Evolutionary conservation across 495 filamentous ascomycete genomes (phyloP).

Genomic region (Talaromyces trachyspermus): DNA sequence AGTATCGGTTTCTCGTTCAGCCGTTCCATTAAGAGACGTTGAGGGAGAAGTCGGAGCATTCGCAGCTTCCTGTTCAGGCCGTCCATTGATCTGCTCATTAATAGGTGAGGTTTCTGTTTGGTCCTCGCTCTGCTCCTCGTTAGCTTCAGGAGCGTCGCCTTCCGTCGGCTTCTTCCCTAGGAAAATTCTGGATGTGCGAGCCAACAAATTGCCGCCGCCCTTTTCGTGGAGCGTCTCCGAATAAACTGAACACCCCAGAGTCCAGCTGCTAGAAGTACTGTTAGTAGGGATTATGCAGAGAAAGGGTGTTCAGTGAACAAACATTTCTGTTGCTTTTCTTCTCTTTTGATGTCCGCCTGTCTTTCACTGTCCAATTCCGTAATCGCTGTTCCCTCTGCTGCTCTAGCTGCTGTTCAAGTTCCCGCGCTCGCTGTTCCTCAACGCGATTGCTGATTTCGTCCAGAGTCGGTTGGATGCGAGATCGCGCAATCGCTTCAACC

Average conservation of each 20-base stretch:
- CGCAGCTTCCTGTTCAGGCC: background rate
- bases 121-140: constrained; percentile 26
- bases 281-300: no score
- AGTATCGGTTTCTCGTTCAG: constrained; percentile 8
- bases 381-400: constrained; percentile 41
- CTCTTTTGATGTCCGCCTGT: constrained; percentile 43
- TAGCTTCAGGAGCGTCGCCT: constrained; percentile 18
- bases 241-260: no score
- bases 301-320: constrained; percentile 10
- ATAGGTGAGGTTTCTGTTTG: constrained; percentile 10
- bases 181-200: background rate
- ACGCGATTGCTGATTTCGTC: constrained; percentile 78
- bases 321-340: constrained; percentile 48
- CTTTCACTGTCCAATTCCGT: constrained; percentile 43
- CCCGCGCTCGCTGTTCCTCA: constrained; percentile 55
- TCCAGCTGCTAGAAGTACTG: no score
- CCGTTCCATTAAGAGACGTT: constrained; percentile 10
- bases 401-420: constrained; percentile 50
- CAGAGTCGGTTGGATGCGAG: constrained; percentile 79
- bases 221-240: background rate
- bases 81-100: background rate
- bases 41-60: background rate
- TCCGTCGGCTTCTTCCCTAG: background rate
- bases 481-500: constrained; percentile 71
- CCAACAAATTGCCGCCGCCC: background rate